Evolutionary conservation across 768 basidiomycete species (phyloP), one percentile per base, ranked within the genome.

Genomic region (Podaxis sp.): DNA sequence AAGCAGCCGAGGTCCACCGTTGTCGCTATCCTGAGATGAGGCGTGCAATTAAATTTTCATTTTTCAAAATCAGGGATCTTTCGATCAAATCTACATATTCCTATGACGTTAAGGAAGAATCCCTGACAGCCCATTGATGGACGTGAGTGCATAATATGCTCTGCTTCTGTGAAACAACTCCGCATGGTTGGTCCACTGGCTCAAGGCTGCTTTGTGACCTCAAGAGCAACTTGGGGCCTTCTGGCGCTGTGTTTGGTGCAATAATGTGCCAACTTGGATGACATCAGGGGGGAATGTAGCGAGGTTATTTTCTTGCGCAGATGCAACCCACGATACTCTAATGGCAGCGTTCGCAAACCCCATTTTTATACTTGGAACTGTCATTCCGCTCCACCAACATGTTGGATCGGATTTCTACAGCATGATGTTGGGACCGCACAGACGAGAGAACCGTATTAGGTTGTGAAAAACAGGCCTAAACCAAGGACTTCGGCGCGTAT

Each of bases 291-390:
- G 6, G 58, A 60, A 20, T 28, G 48, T 11, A 30, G 24, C 75
- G 61, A 78, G 65, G 62, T 13, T 13, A 5, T 24, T 68, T 68
- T 20, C 13, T 46, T 8, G n/a, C 11, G 26, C 30, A 17, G 22
- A 58, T 20, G 36, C 46, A 15, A 58, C 10, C 24, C 30, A 37
- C 33, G 10, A 58, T 20, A 40, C n/a, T n/a, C 13, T 58, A 46
- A 50, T 50, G 44, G 57, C 37, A 15, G 15, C n/a, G 46, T 36
- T 56, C 30, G 36, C 8, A 46, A 22, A 22, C 12, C 22, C 44
- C 5, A 50, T 26, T 41, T 53, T 17, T 17, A 37, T 56, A 17
- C 24, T 56, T 56, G 20, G 41, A 58, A 49, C 57, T 58, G 46
- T 58, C 57, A 50, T 37, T 11, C 15, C 48, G 36, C 57, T 58